These are phyloP conservation scores for Collybia sordida DNA, from an alignment of 768 basidiomycete species.

Conservation along the genomic window DNA sequence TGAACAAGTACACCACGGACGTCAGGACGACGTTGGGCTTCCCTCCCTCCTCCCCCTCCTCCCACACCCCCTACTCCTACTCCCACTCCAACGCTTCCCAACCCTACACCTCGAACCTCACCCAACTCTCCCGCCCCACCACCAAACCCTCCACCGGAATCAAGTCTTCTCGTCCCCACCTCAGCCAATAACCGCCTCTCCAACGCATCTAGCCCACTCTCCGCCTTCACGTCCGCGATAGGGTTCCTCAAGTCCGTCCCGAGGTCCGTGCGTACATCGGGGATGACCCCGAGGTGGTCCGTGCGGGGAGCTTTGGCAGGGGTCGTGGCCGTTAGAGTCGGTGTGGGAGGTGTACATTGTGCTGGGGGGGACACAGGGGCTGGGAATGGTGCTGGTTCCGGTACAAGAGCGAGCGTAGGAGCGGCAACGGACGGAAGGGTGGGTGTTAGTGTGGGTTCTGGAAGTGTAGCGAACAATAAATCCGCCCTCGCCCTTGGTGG, in stretches of 20 bases:
- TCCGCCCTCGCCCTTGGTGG: conserved; percentile 27
- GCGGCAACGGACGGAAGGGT: conserved; percentile 4
- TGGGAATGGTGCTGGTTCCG: neutral
- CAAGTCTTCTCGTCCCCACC: conserved; percentile 66
- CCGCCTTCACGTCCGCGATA: conserved; percentile 25
- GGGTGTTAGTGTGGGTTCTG: conserved; percentile 7
- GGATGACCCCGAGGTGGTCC: conserved; percentile 9
- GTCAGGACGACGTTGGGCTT: conserved; percentile 26
- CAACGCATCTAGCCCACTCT: conserved; percentile 71
- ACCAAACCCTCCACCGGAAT: conserved; percentile 27
- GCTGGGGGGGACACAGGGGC: conserved; percentile 13
- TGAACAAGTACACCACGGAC: conserved; percentile 28
- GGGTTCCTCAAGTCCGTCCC: too few relatives aligned
- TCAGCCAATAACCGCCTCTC: conserved; percentile 68
- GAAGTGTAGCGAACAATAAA: conserved; percentile 16
- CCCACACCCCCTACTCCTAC: too few relatives aligned
- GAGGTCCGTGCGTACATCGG: conserved; percentile 8
- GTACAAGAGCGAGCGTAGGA: neutral
- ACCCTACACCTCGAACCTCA: too few relatives aligned
- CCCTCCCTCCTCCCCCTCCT: too few relatives aligned
- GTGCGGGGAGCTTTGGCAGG: conserved; percentile 25
- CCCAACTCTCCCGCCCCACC: too few relatives aligned
- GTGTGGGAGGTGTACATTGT: conserved; percentile 50
- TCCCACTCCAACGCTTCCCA: too few relatives aligned
- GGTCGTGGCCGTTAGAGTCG: conserved; percentile 44